Conservation (phyloP, 139 green algal species). For the Tetradesmus lagerheimii region DNA sequence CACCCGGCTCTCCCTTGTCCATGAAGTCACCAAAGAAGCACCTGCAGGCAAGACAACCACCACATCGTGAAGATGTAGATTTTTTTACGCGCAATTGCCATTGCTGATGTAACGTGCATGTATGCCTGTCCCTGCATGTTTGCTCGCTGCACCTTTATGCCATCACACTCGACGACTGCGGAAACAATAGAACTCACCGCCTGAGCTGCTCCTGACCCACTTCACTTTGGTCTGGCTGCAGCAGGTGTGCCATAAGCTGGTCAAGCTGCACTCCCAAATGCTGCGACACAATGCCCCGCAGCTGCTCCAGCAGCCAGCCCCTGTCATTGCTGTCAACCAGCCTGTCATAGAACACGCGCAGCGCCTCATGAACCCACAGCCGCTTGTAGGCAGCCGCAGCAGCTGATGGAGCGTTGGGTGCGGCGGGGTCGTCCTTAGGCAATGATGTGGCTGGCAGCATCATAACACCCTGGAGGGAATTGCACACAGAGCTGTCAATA, state of each 20-base stretch:
- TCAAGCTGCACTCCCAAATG: slow-evolving; percentile 48
- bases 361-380: slow-evolving; percentile 84
- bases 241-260: slow-evolving; percentile 61
- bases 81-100: too few relatives aligned
- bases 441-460: slow-evolving; percentile 57
- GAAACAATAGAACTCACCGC: too few relatives aligned
- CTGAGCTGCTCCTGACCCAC: slow-evolving; percentile 30
- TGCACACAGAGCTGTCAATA: too few relatives aligned
- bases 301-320: slow-evolving; percentile 72
- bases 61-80: too few relatives aligned
- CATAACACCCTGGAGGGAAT: slow-evolving; percentile 65
- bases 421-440: slow-evolving; percentile 3
- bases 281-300: slow-evolving; percentile 41
- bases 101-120: too few relatives aligned
- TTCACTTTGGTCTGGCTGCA: slow-evolving; percentile 11
- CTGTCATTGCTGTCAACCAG: slow-evolving; percentile 78
- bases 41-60: slow-evolving; percentile 42
- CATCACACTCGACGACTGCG: too few relatives aligned
- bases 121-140: too few relatives aligned
- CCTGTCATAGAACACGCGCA: slow-evolving; percentile 84
- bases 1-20: slow-evolving; percentile 52
- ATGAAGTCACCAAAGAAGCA: slow-evolving; percentile 88
- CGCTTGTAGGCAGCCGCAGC: slow-evolving; percentile 65
- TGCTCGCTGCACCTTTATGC: too few relatives aligned
- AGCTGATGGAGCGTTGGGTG: neutral